Conservation (phyloP, 179 eudicot species). For the Carnegiea gigantea region DNA sequence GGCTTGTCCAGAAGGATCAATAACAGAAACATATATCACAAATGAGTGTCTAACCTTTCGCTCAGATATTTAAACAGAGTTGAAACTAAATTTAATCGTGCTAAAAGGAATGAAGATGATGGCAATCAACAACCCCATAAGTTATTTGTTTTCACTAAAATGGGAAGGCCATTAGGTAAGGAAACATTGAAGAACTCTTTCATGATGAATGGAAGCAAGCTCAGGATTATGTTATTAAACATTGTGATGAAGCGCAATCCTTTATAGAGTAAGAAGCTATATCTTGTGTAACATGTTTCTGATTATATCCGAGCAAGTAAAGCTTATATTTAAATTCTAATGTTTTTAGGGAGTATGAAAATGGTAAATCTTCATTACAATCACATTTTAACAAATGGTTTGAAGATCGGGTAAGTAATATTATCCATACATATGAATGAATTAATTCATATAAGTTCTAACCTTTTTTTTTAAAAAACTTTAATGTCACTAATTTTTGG, state of each 20-base stretch:
- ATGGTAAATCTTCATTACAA: background rate
- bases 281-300: background rate
- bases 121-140: background rate
- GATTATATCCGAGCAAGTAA: too few relatives aligned
- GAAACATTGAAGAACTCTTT: background rate
- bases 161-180: background rate
- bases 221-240: background rate
- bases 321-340: too few relatives aligned
- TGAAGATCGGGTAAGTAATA: slow-evolving; percentile 3
- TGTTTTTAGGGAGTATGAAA: slow-evolving; percentile 1
- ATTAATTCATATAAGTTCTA: background rate
- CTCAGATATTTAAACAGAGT: slow-evolving; percentile 5
- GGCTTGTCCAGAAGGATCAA: slow-evolving; percentile 7
- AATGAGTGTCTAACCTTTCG: slow-evolving; percentile 11
- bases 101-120: background rate
- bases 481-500: background rate
- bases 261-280: background rate
- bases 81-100: background rate
- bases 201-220: background rate
- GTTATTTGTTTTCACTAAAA: background rate
- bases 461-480: background rate
- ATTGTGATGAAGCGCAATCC: background rate
- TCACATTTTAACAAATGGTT: background rate
- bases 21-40: slow-evolving; percentile 8
- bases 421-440: background rate